Evolutionary conservation across 2,329 filamentous ascomycete species (phyloP), one percentile per base, ranked within the genome.

Genomic region (Nothophoma quercina): DNA sequence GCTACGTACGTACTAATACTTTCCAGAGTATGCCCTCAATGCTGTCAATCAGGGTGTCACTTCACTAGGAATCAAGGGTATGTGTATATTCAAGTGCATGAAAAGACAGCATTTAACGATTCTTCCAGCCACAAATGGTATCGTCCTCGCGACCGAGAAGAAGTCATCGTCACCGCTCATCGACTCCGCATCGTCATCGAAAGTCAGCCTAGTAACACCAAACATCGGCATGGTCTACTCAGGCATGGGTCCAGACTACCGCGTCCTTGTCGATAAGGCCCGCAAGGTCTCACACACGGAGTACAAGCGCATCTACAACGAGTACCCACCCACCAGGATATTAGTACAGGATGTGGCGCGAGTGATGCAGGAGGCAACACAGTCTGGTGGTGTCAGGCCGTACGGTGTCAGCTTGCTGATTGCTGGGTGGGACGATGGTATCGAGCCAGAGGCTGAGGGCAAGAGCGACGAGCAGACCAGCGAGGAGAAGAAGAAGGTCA

Each of bases 171-270:
- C 95, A 41, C 93, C 95, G 45, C 90, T 99, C 71, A 93, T 96
- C 82, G 95, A 99, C 75, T 88, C 95, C 68, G 86, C 89, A 69
- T 98, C 95, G 32, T 88, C 96, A 63, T 95, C 93, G 70, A 99
- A 99, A 84, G 91, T 99, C 81, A 96, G 91, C 76, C 87, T 96
- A 75, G 93, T 99, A 81, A 99, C 95, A 39, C 95, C 95, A 70
- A 95, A 99, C 84, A 98, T 99, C 77, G 95, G 95, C 76, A 97
- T 98, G 91, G 95, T 99, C 70, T 99, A 99, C 81, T 93, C 92
- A 44, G 95, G 95, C 75, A 99, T 99, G 95, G 93, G 95, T 23
- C 95, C 95, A 55, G 95, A 99, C 78, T 99, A 98, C 82, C 88
- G 95, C 77, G 91, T 99, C 51, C 85, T 99, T 47, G 95, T 98